Percentiles rank a stretch among this genome's conserved stretches.
These are phyloP conservation scores for Acanthamoeba triangularis DNA, from an alignment of 208 protist genomes.

Conservation along the genomic window DNA sequence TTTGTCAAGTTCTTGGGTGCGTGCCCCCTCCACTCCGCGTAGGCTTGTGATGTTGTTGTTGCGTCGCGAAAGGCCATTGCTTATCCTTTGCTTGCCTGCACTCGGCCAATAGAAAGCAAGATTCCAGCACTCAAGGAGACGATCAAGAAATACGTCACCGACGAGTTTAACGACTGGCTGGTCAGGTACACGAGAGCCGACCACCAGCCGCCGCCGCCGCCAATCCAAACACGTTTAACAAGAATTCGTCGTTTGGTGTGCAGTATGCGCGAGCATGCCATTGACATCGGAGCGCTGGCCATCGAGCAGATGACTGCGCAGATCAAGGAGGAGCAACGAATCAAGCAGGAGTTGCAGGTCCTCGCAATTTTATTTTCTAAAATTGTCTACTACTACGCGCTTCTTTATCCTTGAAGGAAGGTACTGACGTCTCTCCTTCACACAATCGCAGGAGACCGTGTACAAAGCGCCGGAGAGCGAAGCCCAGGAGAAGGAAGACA, in stretches of 20 bases:
- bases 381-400: background rate
- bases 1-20: background rate
- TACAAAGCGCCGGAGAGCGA: background rate
- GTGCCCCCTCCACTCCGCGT: no score
- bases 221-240: no score
- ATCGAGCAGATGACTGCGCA: slow-evolving; percentile 1
- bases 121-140: slow-evolving; percentile 41
- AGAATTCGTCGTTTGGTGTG: background rate
- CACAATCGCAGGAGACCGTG: background rate
- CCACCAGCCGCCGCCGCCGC: background rate
- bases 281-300: slow-evolving; percentile 1
- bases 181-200: background rate
- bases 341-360: slow-evolving; percentile 10
- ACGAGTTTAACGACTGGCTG: slow-evolving; percentile 33
- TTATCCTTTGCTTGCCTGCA: background rate
- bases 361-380: no score
- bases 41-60: no score
- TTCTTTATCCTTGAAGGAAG: background rate
- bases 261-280: slow-evolving; percentile 16
- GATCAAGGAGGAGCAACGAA: background rate
- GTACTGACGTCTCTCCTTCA: background rate
- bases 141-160: slow-evolving; percentile 27
- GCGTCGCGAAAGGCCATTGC: background rate
- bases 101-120: slow-evolving; percentile 17
- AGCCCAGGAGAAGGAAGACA: background rate